Evolutionary conservation across 2,329 filamentous ascomycete genomes (phyloP).

Genomic region (Tolypocladium album): DNA sequence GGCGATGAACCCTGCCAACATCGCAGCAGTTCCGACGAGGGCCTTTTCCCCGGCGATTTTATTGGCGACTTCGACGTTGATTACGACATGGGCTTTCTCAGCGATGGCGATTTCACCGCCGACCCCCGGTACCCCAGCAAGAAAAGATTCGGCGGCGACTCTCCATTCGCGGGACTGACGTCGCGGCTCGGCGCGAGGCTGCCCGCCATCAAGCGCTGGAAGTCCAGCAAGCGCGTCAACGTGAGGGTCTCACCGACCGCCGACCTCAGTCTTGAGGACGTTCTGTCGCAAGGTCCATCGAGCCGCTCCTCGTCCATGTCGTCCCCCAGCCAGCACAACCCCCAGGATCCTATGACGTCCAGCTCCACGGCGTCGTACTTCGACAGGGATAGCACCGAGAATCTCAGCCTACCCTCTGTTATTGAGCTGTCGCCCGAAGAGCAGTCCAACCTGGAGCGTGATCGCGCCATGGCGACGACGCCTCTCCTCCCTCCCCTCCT

Average conservation of each 20-base stretch:
- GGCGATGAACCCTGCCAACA: constrained; percentile 54
- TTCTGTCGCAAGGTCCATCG: constrained; percentile 58
- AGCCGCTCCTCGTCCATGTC: constrained; percentile 74
- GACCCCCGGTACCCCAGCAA: constrained; percentile 34
- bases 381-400: constrained; percentile 40
- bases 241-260: constrained; percentile 55
- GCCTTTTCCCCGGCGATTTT: constrained; percentile 24
- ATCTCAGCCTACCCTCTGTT: constrained; percentile 38
- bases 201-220: constrained; percentile 40
- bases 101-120: constrained; percentile 46
- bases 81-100: constrained; percentile 58
- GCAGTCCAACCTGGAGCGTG: constrained; percentile 43
- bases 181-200: constrained; percentile 55
- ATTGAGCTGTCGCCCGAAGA: constrained; percentile 22
- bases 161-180: constrained; percentile 50
- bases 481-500: constrained; percentile 78
- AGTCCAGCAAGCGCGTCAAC: constrained; percentile 31
- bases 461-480: constrained; percentile 57
- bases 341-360: constrained; percentile 43
- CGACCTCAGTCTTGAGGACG: constrained; percentile 72
- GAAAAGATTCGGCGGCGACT: constrained; percentile 47
- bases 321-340: constrained; percentile 37
- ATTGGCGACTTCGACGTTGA: constrained; percentile 38
- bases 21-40: constrained; percentile 29
- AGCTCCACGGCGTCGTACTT: constrained; percentile 55